These are phyloP conservation scores for Microbotryum silenes-acaulis DNA, from an alignment of 1,284 basidiomycete species.

Conservation along the genomic window DNA sequence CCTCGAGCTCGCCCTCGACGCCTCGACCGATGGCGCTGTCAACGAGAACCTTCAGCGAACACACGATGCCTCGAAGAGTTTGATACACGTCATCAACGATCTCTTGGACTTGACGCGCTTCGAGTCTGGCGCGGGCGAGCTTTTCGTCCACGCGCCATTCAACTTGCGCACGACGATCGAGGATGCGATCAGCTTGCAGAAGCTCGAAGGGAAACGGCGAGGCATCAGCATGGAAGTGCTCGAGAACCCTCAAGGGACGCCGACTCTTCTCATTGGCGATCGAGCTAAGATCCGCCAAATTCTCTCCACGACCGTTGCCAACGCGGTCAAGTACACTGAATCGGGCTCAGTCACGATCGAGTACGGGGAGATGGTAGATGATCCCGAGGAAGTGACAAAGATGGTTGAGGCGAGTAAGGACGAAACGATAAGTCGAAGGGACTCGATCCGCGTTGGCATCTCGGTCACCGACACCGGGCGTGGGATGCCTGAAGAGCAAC, in stretches of 20 bases:
- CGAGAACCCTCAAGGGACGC: slow-evolving; percentile 10
- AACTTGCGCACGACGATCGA: slow-evolving; percentile 36
- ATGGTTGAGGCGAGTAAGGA: slow-evolving; percentile 8
- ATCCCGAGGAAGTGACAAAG: background rate
- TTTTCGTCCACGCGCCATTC: slow-evolving; percentile 38
- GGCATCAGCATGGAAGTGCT: slow-evolving; percentile 35
- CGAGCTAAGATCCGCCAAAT: slow-evolving; percentile 38
- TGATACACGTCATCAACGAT: slow-evolving; percentile 38
- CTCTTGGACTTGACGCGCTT: slow-evolving; percentile 39
- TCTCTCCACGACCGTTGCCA: slow-evolving; percentile 38
- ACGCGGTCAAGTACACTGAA: slow-evolving; percentile 36
- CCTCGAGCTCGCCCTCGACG: slow-evolving; percentile 38
- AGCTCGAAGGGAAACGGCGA: slow-evolving; percentile 38
- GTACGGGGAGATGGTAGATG: slow-evolving; percentile 26
- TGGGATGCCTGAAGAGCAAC: slow-evolving; percentile 38
- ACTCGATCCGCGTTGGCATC: slow-evolving; percentile 51
- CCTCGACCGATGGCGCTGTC: slow-evolving; percentile 37
- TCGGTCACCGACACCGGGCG: slow-evolving; percentile 30
- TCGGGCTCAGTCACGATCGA: slow-evolving; percentile 36
- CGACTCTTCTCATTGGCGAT: slow-evolving; percentile 30
- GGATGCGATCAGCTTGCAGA: slow-evolving; percentile 40
- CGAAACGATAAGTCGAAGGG: slow-evolving; percentile 2
- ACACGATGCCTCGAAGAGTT: slow-evolving; percentile 34
- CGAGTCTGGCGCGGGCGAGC: slow-evolving; percentile 36
- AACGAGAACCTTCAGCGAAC: slow-evolving; percentile 39